Evolutionary conservation across 176 grass and related monocot species (phyloP).

Genomic region (Calamus simplicifolius): DNA sequence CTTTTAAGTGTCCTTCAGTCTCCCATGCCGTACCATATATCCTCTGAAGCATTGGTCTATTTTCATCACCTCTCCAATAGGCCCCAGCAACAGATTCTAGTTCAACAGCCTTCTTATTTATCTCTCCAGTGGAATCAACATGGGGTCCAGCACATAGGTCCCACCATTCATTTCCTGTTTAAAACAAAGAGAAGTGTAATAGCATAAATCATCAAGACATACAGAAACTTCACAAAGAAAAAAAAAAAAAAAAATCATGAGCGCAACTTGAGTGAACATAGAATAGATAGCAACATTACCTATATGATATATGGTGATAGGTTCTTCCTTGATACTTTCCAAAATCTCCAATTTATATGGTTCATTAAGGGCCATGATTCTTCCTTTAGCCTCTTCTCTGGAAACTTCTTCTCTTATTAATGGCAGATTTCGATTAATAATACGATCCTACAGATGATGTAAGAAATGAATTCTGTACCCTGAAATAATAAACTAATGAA

Average conservation of each 20-base stretch:
- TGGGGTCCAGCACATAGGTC: slow-evolving; percentile 97
- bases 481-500: slow-evolving; percentile 42
- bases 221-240: neutral
- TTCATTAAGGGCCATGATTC: slow-evolving; percentile 73
- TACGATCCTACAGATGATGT: slow-evolving; percentile 70
- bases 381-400: slow-evolving; percentile 79
- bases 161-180: slow-evolving; percentile 96
- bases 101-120: slow-evolving; percentile 70
- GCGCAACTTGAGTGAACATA: neutral
- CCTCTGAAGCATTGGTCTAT: slow-evolving; percentile 90
- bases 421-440: slow-evolving; percentile 66
- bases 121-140: slow-evolving; percentile 83
- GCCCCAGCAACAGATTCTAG: slow-evolving; percentile 95
- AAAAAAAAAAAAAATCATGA: neutral
- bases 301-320: slow-evolving; percentile 95
- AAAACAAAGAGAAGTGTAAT: slow-evolving; percentile 2
- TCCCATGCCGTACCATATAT: slow-evolving; percentile 99
- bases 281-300: slow-evolving; percentile 26
- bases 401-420: slow-evolving; percentile 81
- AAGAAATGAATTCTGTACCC: slow-evolving; percentile 40
- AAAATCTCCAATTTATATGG: slow-evolving; percentile 94
- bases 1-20: slow-evolving; percentile 72
- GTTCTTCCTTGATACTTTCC: slow-evolving; percentile 84
- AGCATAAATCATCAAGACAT: neutral
- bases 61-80: slow-evolving; percentile 96